A percentile compares a stretch with the other conserved stretches of the same genome.
Evolutionary conservation across 495 filamentous ascomycete species (phyloP).

Genomic region (Hypoxylon intermedium): DNA sequence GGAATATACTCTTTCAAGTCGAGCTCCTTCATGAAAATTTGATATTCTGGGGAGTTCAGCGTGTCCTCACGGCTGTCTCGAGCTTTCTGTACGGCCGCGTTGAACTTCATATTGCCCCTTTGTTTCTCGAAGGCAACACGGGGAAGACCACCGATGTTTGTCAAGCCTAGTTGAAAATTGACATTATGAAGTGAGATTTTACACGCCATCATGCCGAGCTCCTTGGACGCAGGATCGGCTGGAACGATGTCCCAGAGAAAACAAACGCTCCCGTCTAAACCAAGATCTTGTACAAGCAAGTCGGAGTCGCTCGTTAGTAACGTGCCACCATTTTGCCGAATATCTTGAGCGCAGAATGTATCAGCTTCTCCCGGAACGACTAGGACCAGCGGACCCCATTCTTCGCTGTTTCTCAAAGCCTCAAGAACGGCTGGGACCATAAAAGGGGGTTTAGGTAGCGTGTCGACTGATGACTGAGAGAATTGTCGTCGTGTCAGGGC

Average conservation of each 20-base stretch:
- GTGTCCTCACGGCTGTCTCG: constrained; percentile 13
- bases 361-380: constrained; percentile 78
- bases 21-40: constrained; percentile 28
- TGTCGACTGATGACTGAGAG: constrained; percentile 13
- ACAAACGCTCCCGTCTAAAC: constrained; percentile 60
- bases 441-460: constrained; percentile 65
- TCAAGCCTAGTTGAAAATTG: constrained; percentile 33
- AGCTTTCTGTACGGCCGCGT: constrained; percentile 21
- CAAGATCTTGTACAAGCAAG: constrained; percentile 72
- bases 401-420: constrained; percentile 51
- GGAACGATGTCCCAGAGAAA: constrained; percentile 61
- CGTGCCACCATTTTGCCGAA: constrained; percentile 57
- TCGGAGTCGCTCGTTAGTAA: constrained; percentile 78
- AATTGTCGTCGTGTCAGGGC: neutral
- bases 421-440: constrained; percentile 74
- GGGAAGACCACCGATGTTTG: constrained; percentile 28
- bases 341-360: constrained; percentile 65
- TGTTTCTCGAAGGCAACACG: constrained; percentile 39
- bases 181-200: constrained; percentile 37
- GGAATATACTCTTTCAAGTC: constrained; percentile 29
- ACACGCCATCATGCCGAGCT: constrained; percentile 14
- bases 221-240: constrained; percentile 3
- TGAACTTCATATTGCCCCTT: constrained; percentile 8
- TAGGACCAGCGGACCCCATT: constrained; percentile 57
- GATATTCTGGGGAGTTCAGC: constrained; percentile 22